phyloP scores from a whole-genome alignment of 2,329 filamentous ascomycete species.

The Byssothecium circinans region DNA sequence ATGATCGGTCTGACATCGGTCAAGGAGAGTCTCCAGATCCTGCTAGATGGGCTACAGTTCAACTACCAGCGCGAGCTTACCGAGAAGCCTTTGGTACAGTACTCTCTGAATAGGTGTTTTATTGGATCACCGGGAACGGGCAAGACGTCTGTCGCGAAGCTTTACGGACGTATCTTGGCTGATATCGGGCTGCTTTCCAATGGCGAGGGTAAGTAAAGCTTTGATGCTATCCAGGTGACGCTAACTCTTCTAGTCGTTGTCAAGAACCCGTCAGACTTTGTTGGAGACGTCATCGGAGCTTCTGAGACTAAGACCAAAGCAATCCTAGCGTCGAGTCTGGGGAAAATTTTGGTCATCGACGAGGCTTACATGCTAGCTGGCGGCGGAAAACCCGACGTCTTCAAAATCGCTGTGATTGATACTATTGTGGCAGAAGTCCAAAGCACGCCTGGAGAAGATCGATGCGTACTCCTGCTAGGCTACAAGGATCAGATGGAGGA shows the following conservation, averaged over 20 bases:
- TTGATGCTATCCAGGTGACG: slow-evolving; percentile 2
- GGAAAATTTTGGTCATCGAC: slow-evolving; percentile 79
- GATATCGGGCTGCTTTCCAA: slow-evolving; percentile 68
- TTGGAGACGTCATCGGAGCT: slow-evolving; percentile 63
- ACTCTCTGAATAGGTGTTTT: slow-evolving; percentile 69
- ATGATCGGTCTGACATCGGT: slow-evolving; percentile 64
- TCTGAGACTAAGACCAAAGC: slow-evolving; percentile 73
- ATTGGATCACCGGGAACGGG: slow-evolving; percentile 73
- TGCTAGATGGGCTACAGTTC: slow-evolving; percentile 62
- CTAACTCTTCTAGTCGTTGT: slow-evolving; percentile 56
- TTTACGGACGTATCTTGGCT: slow-evolving; percentile 69
- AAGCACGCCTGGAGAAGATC: slow-evolving; percentile 68
- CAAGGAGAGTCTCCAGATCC: slow-evolving; percentile 60
- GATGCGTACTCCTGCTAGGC: slow-evolving; percentile 71
- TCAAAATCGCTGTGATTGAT: slow-evolving; percentile 68
- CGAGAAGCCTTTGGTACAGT: slow-evolving; percentile 62
- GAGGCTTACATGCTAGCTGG: slow-evolving; percentile 71
- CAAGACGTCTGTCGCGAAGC: slow-evolving; percentile 73
- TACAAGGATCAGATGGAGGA: slow-evolving; percentile 69
- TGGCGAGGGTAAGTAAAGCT: slow-evolving; percentile 59
- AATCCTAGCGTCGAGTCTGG: slow-evolving; percentile 65
- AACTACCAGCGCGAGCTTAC: slow-evolving; percentile 69
- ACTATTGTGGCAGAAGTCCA: slow-evolving; percentile 76
- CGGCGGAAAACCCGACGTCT: slow-evolving; percentile 49
- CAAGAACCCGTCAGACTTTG: slow-evolving; percentile 75